Conservation (phyloP, 805 yeast species). For the Yamadazyma sp. region DNA sequence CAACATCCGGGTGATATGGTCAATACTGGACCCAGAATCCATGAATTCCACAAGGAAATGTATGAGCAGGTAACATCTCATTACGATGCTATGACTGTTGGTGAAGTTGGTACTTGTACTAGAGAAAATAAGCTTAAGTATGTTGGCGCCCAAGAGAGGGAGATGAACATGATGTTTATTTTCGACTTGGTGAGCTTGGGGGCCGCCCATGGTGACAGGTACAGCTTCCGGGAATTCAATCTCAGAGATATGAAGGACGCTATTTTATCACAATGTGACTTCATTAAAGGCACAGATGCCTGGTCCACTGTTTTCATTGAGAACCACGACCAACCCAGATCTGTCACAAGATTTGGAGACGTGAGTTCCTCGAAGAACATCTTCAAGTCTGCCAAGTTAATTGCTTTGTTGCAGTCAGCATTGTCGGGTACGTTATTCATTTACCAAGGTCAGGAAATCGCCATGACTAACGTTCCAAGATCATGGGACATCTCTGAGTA, state of each 20-base stretch:
- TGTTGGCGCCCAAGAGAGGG: slow-evolving; percentile 38
- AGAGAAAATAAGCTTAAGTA: slow-evolving; percentile 44
- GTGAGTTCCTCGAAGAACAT: slow-evolving; percentile 27
- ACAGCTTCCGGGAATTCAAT: slow-evolving; percentile 30
- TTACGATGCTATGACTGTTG: slow-evolving; percentile 57
- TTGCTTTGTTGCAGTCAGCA: slow-evolving; percentile 45
- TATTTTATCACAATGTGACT: slow-evolving; percentile 31
- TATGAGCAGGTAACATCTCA: slow-evolving; percentile 39
- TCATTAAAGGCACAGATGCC: slow-evolving; percentile 50
- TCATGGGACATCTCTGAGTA: slow-evolving; percentile 51
- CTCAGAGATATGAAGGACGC: slow-evolving; percentile 45
- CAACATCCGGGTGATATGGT: slow-evolving; percentile 38
- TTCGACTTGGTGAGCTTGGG: slow-evolving; percentile 40
- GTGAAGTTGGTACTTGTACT: slow-evolving; percentile 50
- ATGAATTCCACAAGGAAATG: slow-evolving; percentile 58
- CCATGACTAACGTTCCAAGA: slow-evolving; percentile 49
- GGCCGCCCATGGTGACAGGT: slow-evolving; percentile 32
- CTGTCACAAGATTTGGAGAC: slow-evolving; percentile 51
- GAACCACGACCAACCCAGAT: slow-evolving; percentile 60
- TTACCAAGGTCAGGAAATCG: slow-evolving; percentile 64
- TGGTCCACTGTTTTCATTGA: slow-evolving; percentile 58
- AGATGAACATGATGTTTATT: slow-evolving; percentile 38
- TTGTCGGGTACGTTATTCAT: slow-evolving; percentile 56
- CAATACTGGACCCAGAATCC: slow-evolving; percentile 54
- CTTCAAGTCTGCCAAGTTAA: slow-evolving; percentile 46